These are phyloP conservation scores for Pugionium cornutum DNA, from an alignment of 345 rosid species.

Conservation along the genomic window DNA sequence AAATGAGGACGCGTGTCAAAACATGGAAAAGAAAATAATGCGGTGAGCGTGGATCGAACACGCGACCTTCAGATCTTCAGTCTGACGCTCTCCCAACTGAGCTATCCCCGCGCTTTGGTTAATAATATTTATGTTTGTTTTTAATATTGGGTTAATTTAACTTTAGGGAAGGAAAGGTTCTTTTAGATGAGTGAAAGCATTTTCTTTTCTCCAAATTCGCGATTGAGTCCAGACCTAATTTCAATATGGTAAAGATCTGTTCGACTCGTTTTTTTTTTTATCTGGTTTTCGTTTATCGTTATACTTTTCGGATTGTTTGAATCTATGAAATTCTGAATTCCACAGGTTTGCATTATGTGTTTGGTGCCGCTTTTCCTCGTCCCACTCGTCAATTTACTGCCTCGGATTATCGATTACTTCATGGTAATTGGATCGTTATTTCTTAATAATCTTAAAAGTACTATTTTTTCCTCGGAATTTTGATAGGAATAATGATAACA, in stretches of 20 bases:
- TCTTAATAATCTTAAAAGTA: background rate
- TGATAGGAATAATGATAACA: background rate
- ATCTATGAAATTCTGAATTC: background rate
- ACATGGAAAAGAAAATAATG: conserved; percentile 18
- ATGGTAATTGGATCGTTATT: conserved; percentile 48
- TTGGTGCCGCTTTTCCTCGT: conserved; percentile 87
- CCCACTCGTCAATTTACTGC: conserved; percentile 83
- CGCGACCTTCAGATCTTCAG: conserved; percentile 99
- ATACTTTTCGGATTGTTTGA: conserved; percentile 1
- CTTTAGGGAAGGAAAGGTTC: no score
- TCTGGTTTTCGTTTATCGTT: background rate
- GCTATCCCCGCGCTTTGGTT: conserved; percentile 56
- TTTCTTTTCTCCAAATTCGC: conserved; percentile 17
- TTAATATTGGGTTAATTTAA: no score
- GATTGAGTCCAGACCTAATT: conserved; percentile 25
- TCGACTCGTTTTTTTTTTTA: background rate
- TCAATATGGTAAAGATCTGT: conserved; percentile 35
- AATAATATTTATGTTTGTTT: no score
- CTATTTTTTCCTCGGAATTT: background rate
- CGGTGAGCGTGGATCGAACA: conserved; percentile 98
- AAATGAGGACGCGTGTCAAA: no score
- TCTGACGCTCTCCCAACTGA: conserved; percentile 94
- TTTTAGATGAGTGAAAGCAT: no score
- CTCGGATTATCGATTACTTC: conserved; percentile 60
- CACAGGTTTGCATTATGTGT: conserved; percentile 63